Base-by-base conservation (phyloP, 2,329 filamentous ascomycete genomes). In the Sclerotinia sclerotiorum region DNA sequence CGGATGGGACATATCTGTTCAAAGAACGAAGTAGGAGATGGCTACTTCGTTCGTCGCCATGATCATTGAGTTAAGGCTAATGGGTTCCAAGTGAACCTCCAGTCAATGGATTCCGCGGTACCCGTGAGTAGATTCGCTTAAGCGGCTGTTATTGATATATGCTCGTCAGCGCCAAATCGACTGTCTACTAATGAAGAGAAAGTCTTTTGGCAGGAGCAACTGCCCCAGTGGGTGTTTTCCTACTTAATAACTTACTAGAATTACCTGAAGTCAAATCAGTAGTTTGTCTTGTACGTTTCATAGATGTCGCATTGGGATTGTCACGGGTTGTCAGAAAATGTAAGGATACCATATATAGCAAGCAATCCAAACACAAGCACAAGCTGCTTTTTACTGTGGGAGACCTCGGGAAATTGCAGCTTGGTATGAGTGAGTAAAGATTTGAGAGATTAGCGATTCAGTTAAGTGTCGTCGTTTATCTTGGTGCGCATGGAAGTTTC, bases 141-240 rank as follows among this genome's bases (percentile, higher is more conserved):
- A 35, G 35, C 35, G 10, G 35, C 35, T 35, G 35, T 35, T 10
- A 35, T 8, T 5, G 29, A 29, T 10, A 52, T 8, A 11, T 32
- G 1, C 8, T 5, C 1, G 4, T 21, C 0, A 19, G 17, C 11
- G 8, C 5, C 19, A 0, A 5, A 2, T 1, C 13, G 17, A 19
- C 7, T 17, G 8, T 32, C 21, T 8, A 27, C 3, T 55, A 10
- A 21, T 32, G 4, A 4, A 32, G 17, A 8, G 27, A 17, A 4
- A 11, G 11, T 21, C 27, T 35, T 11, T 13, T 55, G 8, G 5
- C 17, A 13, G 29, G 8, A 4, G 29, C n/a, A 5, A 11, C 4
- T 0, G 19, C 19, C 2, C 3, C 35, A 0, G 52, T 55, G 17
- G 13, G 19, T 10, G 3, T 5, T 7, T 21, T 11, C 5, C 5